Percentiles rank a stretch among this genome's conserved stretches.
phyloP scores from a whole-genome alignment of 768 basidiomycete genomes.

The Pisolithus orientalis region DNA sequence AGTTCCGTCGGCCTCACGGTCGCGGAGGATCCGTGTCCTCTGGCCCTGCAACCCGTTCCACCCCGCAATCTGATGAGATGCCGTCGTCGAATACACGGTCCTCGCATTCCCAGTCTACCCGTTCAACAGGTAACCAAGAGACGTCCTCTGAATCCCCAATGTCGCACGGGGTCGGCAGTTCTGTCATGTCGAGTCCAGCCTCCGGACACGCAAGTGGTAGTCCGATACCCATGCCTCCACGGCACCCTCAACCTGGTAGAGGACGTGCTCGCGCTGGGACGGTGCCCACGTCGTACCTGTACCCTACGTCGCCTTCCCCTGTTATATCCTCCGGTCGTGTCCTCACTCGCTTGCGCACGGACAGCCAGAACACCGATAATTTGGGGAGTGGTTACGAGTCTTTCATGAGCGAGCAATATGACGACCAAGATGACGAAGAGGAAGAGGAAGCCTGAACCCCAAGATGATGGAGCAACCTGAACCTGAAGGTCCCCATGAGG shows the following conservation, averaged over 20 bases:
- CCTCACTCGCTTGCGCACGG: slow-evolving; percentile 19
- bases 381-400: slow-evolving; percentile 25
- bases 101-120: slow-evolving; percentile 40
- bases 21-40: slow-evolving; percentile 41
- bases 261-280: slow-evolving; percentile 35
- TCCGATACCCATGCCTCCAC: slow-evolving; percentile 45
- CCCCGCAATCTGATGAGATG: slow-evolving; percentile 31
- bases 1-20: slow-evolving; percentile 41
- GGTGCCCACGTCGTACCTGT: slow-evolving; percentile 27
- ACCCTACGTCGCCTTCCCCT: slow-evolving; percentile 33
- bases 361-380: slow-evolving; percentile 25
- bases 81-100: slow-evolving; percentile 35
- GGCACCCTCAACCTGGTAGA: slow-evolving; percentile 36
- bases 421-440: slow-evolving; percentile 27
- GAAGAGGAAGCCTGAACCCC: slow-evolving; percentile 27
- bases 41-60: slow-evolving; percentile 33
- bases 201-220: slow-evolving; percentile 23
- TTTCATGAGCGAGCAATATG: slow-evolving; percentile 23
- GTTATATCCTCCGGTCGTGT: slow-evolving; percentile 22
- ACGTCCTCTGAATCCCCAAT: slow-evolving; percentile 52
- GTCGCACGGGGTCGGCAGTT: slow-evolving; percentile 35
- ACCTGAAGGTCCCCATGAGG: slow-evolving; percentile 51
- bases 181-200: slow-evolving; percentile 32
- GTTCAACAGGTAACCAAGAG: slow-evolving; percentile 59
- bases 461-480: slow-evolving; percentile 38